These are phyloP conservation scores for Colletotrichum camelliae DNA, from an alignment of 2,329 filamentous ascomycete species.

Conservation along the genomic window DNA sequence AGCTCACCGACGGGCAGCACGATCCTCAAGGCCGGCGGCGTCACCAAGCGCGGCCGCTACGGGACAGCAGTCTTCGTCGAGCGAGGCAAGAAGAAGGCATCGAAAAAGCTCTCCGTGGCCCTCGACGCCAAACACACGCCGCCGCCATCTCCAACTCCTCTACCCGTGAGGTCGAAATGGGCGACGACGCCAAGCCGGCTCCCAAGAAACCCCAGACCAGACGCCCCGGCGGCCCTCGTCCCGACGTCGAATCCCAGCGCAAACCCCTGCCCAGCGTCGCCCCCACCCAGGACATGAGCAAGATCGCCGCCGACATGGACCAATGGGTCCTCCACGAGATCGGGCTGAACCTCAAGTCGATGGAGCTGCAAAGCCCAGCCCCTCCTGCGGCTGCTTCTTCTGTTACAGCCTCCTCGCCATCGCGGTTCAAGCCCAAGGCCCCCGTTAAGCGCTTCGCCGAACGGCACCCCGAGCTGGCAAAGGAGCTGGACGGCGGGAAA, in stretches of 20 bases:
- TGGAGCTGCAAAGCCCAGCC: constrained; percentile 42
- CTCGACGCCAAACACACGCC: constrained; percentile 23
- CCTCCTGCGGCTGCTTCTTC: not conserved
- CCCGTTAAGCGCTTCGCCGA: constrained; percentile 61
- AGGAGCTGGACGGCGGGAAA: constrained; percentile 26
- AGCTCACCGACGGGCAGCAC: constrained; percentile 32
- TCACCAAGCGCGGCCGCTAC: constrained; percentile 46
- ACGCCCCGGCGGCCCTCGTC: not conserved
- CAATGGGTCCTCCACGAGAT: constrained; percentile 65
- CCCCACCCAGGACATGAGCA: constrained; percentile 50
- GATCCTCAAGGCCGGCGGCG: constrained; percentile 27
- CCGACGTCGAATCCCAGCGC: constrained; percentile 4
- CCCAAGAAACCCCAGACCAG: constrained; percentile 18
- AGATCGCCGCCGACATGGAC: constrained; percentile 61
- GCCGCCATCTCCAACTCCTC: not conserved
- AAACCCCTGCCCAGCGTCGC: constrained; percentile 31
- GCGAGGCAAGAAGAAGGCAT: constrained; percentile 46
- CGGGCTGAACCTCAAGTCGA: constrained; percentile 53
- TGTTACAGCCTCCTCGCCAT: constrained; percentile 18
- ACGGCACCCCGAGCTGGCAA: constrained; percentile 52
- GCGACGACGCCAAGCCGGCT: not conserved
- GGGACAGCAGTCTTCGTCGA: constrained; percentile 62
- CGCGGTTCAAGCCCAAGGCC: constrained; percentile 61
- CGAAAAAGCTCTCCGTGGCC: constrained; percentile 25
- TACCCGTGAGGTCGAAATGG: not conserved